A percentile compares a stretch with the other conserved stretches of the same genome.
These are phyloP conservation scores for Fusarium ambrosium DNA, from an alignment of 2,329 filamentous ascomycete species.

Conservation along the genomic window DNA sequence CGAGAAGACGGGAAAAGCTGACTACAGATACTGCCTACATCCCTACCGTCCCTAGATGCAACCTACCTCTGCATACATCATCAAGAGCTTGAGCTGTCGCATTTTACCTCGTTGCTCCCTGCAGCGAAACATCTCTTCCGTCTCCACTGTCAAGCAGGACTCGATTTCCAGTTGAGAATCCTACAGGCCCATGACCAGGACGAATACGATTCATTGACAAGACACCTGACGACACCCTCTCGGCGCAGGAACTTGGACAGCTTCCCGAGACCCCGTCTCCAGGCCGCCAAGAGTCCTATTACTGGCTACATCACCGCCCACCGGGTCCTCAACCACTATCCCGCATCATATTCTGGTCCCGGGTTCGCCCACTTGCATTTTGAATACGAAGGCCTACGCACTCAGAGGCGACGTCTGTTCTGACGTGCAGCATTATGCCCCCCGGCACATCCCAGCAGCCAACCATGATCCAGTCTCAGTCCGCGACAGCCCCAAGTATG, in stretches of 20 bases:
- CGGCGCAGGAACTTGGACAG: constrained; percentile 28
- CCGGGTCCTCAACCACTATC: constrained; percentile 16
- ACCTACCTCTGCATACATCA: constrained; percentile 16
- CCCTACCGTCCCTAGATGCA: constrained; percentile 16
- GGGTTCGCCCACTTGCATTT: constrained; percentile 23
- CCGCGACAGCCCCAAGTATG: constrained; percentile 43
- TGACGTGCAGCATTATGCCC: constrained; percentile 35
- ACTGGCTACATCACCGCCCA: constrained; percentile 10
- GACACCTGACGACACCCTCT: constrained; percentile 15
- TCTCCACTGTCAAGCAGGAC: constrained; percentile 27
- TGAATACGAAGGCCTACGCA: constrained; percentile 36
- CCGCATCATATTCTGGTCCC: constrained; percentile 10
- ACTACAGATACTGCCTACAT: constrained; percentile 2
- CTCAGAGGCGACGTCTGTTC: constrained; percentile 16
- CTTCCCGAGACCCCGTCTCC: constrained; percentile 9
- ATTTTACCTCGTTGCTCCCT: constrained; percentile 16
- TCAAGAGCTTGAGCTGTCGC: constrained; percentile 10
- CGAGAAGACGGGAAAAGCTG: background rate
- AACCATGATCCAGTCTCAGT: constrained; percentile 47
- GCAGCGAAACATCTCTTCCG: constrained; percentile 21
- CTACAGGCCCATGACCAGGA: constrained; percentile 26
- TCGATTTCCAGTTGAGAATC: constrained; percentile 15
- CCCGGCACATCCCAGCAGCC: constrained; percentile 39
- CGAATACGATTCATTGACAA: constrained; percentile 24
- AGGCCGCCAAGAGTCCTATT: constrained; percentile 18